Conservation (phyloP, 345 rosid genomes). For the Melastoma malabathricum region DNA sequence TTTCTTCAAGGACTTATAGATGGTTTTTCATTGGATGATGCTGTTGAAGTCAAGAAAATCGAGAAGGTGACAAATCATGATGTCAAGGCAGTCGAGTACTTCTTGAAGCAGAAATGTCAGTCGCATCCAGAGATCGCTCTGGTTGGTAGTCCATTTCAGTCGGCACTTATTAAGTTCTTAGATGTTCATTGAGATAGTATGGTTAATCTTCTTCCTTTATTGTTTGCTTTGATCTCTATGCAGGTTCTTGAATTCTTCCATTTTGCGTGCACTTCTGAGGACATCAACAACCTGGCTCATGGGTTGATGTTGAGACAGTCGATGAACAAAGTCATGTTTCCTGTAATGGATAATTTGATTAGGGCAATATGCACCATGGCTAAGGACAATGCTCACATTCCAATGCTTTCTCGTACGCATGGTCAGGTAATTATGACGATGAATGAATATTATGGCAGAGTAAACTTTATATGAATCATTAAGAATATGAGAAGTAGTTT, state of each 20-base stretch:
- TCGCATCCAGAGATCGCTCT: conserved; percentile 62
- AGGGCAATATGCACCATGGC: conserved; percentile 45
- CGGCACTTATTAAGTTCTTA: background rate
- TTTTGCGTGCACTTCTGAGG: conserved; percentile 95
- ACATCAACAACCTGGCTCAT: conserved; percentile 89
- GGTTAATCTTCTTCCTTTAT: background rate
- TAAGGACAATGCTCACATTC: conserved; percentile 44
- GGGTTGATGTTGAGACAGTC: conserved; percentile 83
- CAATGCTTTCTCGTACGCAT: conserved; percentile 97
- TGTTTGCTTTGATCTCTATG: background rate
- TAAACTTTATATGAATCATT: no score
- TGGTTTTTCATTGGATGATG: conserved; percentile 58
- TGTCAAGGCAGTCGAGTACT: conserved; percentile 91
- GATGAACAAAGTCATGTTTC: conserved; percentile 43
- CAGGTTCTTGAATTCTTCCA: conserved; percentile 96
- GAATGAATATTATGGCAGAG: background rate
- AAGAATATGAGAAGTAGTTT: no score
- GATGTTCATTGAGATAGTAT: background rate
- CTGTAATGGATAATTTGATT: conserved; percentile 62
- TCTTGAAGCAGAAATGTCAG: conserved; percentile 73
- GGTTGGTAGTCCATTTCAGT: conserved; percentile 20
- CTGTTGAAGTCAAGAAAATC: conserved; percentile 60
- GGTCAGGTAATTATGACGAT: conserved; percentile 55
- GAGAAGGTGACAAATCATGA: conserved; percentile 89
- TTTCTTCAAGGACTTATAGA: conserved; percentile 58